These are phyloP conservation scores for Erigeron philadelphicus DNA, from an alignment of 140 eudicot species.

Conservation along the genomic window DNA sequence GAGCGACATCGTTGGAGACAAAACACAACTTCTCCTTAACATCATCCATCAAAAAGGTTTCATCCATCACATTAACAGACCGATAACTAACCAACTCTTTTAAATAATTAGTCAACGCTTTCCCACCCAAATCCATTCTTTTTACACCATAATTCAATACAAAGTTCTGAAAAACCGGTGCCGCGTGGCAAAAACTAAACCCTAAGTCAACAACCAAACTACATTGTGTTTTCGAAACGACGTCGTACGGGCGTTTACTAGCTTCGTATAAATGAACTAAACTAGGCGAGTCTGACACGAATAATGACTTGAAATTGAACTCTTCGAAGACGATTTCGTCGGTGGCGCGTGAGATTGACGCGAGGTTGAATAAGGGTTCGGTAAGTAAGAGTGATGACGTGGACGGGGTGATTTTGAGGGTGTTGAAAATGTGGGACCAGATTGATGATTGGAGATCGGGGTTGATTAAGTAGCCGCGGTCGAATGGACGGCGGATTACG, in stretches of 20 bases:
- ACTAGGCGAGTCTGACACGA: conserved; percentile 60
- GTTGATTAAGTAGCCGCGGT: conserved; percentile 87
- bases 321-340: conserved; percentile 87
- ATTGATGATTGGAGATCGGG: conserved; percentile 83
- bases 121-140: conserved; percentile 96
- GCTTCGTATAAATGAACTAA: conserved; percentile 85
- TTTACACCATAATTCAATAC: conserved; percentile 49
- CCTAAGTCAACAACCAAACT: conserved; percentile 15
- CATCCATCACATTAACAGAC: conserved; percentile 89
- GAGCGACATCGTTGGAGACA: conserved; percentile 68
- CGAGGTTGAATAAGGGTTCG: conserved; percentile 71
- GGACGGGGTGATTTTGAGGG: conserved; percentile 52
- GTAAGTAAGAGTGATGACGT: conserved; percentile 60
- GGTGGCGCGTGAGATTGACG: conserved; percentile 49
- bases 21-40: conserved; percentile 93
- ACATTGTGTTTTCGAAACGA: conserved; percentile 45
- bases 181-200: conserved; percentile 16
- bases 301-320: conserved; percentile 49
- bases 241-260: conserved; percentile 69
- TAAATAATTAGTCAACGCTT: conserved; percentile 83
- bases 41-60: conserved; percentile 78
- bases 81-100: conserved; percentile 55
- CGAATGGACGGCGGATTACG: conserved; percentile 90
- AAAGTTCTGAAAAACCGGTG: conserved; percentile 2
- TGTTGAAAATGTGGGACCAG: conserved; percentile 84